Base-by-base conservation (phyloP, 257 asterid genomes). In the Buddleja alternifolia region DNA sequence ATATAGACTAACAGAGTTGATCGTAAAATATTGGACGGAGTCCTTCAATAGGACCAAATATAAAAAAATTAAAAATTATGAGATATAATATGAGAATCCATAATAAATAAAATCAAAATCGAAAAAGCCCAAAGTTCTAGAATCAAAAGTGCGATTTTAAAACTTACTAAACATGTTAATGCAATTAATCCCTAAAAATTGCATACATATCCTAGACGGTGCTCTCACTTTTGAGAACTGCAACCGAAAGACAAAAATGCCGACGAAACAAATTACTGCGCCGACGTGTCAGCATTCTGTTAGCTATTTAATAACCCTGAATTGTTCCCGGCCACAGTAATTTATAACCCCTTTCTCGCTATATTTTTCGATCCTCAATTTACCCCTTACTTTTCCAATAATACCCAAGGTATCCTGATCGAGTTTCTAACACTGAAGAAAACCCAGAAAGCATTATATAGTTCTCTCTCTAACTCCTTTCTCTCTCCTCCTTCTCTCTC, bases 381-480 rank as follows among this genome's bases (percentile, higher is more conserved):
- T 76, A 56, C 78, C 94, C 88, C 64, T 50, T 2, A 4, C 12
- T 1, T 60, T 73, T 14, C 10, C 42, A 9, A 20, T 47, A 77
- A 73, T 81, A n/a, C 77, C 90, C 42, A 81, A 61, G 34, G 48
- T 75, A n/a, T 58, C 84, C 90, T 56, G 29, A 53, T 63, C 72
- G 70, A 63, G 63, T 60, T 63, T n/a, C 77, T 79, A 78, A 69
- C 77, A 46, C 74, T 64, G 41, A 32, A 39, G 36, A 50, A 72
- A 66, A 62, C 70, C 52, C 69, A 66, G 68, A 37, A 74, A 60
- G 58, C 77, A 78, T 63, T 40, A 7, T 45, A 20, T 50, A 20
- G 48, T 10, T 54, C 71, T 72, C 73, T 77, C 71, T 56, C 53
- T 66, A 73, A 56, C 55, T 54, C 69, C 73, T 65, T 45, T 70